Percentiles rank a stretch among this genome's conserved stretches.
phyloP scores from a whole-genome alignment of 179 eudicot genomes.

The Dionaea muscipula region DNA sequence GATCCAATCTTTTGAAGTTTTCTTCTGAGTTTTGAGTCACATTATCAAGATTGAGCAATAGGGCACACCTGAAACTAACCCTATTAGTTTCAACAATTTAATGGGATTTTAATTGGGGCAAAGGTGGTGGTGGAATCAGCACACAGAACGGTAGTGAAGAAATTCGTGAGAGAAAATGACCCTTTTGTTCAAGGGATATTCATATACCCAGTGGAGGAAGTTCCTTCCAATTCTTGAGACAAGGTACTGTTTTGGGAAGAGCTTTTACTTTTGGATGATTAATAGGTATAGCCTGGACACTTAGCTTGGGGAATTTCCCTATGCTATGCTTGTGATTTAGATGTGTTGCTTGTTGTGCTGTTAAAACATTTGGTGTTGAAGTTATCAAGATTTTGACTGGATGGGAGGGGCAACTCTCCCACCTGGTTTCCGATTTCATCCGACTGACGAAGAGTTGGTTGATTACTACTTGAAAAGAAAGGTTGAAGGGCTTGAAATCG shows the following conservation, averaged over 20 bases:
- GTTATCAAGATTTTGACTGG: not conserved
- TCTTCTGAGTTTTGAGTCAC: slow-evolving; percentile 6
- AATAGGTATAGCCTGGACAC: slow-evolving; percentile 50
- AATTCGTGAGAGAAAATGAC: slow-evolving; percentile 38
- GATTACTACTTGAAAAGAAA: slow-evolving; percentile 72
- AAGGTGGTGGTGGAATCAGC: slow-evolving; percentile 14
- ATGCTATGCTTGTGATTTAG: not conserved
- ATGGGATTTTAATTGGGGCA: slow-evolving; percentile 14
- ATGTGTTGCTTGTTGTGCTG: slow-evolving; percentile 5
- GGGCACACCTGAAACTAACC: slow-evolving; percentile 14
- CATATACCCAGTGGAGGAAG: slow-evolving; percentile 35
- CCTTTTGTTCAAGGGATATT: slow-evolving; percentile 36
- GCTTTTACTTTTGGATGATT: slow-evolving; percentile 83
- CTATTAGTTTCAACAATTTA: slow-evolving; percentile 2
- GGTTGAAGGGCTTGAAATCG: slow-evolving; percentile 57
- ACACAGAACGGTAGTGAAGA: slow-evolving; percentile 11
- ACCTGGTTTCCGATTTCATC: slow-evolving; percentile 86
- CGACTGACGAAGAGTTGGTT: slow-evolving; percentile 69
- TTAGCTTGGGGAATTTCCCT: too few relatives aligned
- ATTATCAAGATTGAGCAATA: slow-evolving; percentile 10
- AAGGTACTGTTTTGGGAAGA: slow-evolving; percentile 46
- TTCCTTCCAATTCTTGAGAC: slow-evolving; percentile 46
- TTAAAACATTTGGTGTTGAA: slow-evolving; percentile 4
- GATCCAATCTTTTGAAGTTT: slow-evolving; percentile 8
- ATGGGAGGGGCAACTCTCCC: slow-evolving; percentile 68